Evolutionary conservation across 2,329 filamentous ascomycete species (phyloP), one percentile per base, ranked within the genome.

Genomic region (Colletotrichum sansevieriae): DNA sequence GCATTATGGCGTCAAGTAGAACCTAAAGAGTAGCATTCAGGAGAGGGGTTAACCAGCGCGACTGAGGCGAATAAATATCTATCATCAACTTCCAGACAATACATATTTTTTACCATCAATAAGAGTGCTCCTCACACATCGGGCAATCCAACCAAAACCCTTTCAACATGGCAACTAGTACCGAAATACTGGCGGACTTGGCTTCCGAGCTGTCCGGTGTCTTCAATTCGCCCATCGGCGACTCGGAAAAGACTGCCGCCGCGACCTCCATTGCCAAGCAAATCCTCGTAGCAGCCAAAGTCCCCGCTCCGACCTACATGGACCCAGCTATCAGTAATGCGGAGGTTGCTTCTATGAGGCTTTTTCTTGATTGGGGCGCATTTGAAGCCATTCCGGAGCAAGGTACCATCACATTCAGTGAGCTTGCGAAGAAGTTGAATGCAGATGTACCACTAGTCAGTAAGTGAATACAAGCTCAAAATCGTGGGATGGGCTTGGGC

Each of bases 361-460:
- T 79, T 4, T 79, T 80, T 57, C 65, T 75, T 33, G 71, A 76
- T 43, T 79, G 78, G 76, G 72, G 73, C 9, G 74, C 71, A 0
- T 79, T 80, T 56, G 75, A 77, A 7, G 52, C 65, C 2, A 77
- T 82, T 20, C 77, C 78, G 0, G 15, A 56, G 2, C 71, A 73
- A 0, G 76, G 72, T 2, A 37, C 65, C 2, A 76, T 79, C 13
- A 73, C 75, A 7, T 75, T 75, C 59, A 44, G 51, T 0, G 73
- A 77, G 0, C 70, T 82, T 5, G 78, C 78, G 0, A 58, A 60
- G 6, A 73, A 73, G 9, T 29, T 78, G 2, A 63, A 73, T 0
- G 75, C 74, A 1, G 76, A 82, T 15, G 61, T 56, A 1, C 41
- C 64, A 1, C 68, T 80, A 2, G 74, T 78, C 37, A 67, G 73